Conservation (phyloP, 2,329 filamentous ascomycete genomes). For the Aaosphaeria arxii region DNA sequence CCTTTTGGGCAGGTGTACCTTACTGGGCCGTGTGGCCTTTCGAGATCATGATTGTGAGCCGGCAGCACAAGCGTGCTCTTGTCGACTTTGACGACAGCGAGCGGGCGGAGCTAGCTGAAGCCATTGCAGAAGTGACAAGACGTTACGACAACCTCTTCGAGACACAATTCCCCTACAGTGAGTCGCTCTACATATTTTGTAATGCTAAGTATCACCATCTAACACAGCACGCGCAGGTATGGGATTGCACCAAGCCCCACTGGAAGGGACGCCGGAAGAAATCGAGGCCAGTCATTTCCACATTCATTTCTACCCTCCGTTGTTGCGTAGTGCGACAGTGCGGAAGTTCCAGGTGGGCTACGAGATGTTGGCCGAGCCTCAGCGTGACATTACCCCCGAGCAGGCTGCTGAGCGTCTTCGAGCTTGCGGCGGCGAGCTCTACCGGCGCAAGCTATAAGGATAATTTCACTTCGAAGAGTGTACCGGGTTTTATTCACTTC, state of each 20-base stretch:
- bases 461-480: no score
- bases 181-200: constrained; percentile 25
- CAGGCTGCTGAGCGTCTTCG: constrained; percentile 80
- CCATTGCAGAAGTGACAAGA: constrained; percentile 81
- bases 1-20: constrained; percentile 84
- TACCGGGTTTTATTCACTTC: constrained; percentile 1
- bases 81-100: constrained; percentile 76
- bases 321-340: constrained; percentile 88
- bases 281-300: constrained; percentile 87
- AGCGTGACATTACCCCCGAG: constrained; percentile 95
- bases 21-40: constrained; percentile 99
- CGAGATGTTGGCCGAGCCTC: constrained; percentile 95
- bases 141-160: constrained; percentile 97
- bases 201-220: background rate
- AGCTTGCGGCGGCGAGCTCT: constrained; percentile 75
- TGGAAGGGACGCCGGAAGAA: constrained; percentile 78
- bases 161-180: constrained; percentile 92
- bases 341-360: constrained; percentile 96
- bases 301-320: constrained; percentile 95
- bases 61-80: constrained; percentile 77
- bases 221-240: constrained; percentile 56
- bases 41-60: constrained; percentile 85
- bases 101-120: constrained; percentile 71
- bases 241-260: constrained; percentile 90
- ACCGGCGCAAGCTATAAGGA: constrained; percentile 59